These are phyloP conservation scores for Phtheirospermum japonicum DNA, from an alignment of 257 asterid species.

Conservation along the genomic window DNA sequence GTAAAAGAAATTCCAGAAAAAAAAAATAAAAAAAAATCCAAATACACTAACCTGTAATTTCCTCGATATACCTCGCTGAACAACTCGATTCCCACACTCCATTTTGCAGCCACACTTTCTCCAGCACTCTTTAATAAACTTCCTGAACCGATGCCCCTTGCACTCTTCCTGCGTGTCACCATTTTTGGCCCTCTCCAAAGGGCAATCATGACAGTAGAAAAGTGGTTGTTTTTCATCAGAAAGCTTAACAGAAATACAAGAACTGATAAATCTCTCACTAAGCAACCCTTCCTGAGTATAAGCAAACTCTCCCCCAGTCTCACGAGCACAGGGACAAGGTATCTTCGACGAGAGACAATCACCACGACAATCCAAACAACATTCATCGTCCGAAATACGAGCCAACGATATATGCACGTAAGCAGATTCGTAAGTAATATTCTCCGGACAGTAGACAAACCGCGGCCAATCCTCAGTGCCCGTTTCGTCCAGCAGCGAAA, in stretches of 20 bases:
- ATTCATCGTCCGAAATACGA: conserved; percentile 65
- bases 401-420: conserved; percentile 58
- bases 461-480: conserved; percentile 47
- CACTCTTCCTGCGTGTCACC: conserved; percentile 38
- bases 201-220: conserved; percentile 64
- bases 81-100: conserved; percentile 79
- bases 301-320: conserved; percentile 79
- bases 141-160: conserved; percentile 58
- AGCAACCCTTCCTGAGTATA: conserved; percentile 61
- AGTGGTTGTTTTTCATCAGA: conserved; percentile 39
- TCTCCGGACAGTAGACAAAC: conserved; percentile 45
- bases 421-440: conserved; percentile 50
- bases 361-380: conserved; percentile 56
- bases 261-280: conserved; percentile 41
- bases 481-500: conserved; percentile 52
- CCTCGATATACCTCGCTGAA: conserved; percentile 68
- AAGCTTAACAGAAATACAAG: conserved; percentile 44
- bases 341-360: conserved; percentile 59
- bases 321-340: conserved; percentile 80
- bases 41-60: conserved; percentile 61
- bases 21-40: not conserved
- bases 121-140: conserved; percentile 88
- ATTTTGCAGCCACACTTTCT: conserved; percentile 73
- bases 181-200: conserved; percentile 67
- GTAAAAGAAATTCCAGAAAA: not conserved